Percentiles rank a stretch among this genome's conserved stretches.
These are phyloP conservation scores for Arthrinium phaeospermum DNA, from an alignment of 2,329 filamentous ascomycete genomes.

Conservation along the genomic window DNA sequence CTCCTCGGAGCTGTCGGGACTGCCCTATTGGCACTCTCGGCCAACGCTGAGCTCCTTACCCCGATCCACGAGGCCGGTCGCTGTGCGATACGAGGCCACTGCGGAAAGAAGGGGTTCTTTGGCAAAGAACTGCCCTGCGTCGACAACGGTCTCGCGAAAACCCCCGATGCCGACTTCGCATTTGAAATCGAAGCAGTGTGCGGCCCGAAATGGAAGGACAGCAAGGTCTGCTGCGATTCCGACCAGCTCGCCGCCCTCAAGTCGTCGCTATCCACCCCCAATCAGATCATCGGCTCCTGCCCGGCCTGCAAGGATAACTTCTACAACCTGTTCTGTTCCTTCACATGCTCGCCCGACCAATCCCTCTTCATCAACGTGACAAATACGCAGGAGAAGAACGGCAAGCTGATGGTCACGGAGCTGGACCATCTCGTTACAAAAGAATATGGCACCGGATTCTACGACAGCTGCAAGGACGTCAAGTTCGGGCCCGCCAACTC, in stretches of 20 bases:
- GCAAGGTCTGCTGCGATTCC: conserved; percentile 82
- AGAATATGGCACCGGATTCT: conserved; percentile 86
- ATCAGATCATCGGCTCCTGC: conserved; percentile 88
- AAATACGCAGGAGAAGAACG: conserved; percentile 65
- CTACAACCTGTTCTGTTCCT: conserved; percentile 97
- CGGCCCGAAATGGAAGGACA: conserved; percentile 82
- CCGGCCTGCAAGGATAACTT: conserved; percentile 98
- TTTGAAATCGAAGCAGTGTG: conserved; percentile 84
- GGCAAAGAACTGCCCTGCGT: conserved; percentile 89
- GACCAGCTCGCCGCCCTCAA: conserved; percentile 85
- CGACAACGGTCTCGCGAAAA: conserved; percentile 82
- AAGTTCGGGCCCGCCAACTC: conserved; percentile 96
- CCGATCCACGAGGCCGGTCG: conserved; percentile 82
- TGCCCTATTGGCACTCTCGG: conserved; percentile 4
- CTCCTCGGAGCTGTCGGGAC: not conserved
- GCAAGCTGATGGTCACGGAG: conserved; percentile 74
- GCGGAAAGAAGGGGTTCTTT: conserved; percentile 89
- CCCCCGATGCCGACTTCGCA: conserved; percentile 74
- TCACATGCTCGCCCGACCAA: conserved; percentile 97
- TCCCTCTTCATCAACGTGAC: conserved; percentile 96
- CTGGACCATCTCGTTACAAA: conserved; percentile 88
- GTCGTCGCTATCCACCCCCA: conserved; percentile 84
- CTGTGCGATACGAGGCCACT: conserved; percentile 90
- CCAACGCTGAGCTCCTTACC: conserved; percentile 43
- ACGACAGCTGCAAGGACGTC: conserved; percentile 97